Evolutionary conservation across 352 stramenopile species (phyloP).

Genomic region (Globisporangium canariense): DNA sequence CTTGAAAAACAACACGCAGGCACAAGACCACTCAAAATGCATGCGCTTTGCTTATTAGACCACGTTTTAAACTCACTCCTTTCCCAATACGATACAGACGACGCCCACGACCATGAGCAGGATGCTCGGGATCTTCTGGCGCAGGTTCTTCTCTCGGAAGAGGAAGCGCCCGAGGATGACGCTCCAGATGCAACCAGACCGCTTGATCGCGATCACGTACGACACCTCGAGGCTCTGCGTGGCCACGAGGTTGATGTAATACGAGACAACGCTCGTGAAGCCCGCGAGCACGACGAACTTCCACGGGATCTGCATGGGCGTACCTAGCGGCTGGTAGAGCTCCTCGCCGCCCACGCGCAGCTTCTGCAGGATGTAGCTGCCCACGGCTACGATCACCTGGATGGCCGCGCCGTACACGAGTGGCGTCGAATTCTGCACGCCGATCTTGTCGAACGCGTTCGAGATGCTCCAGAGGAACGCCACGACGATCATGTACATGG

Average conservation of each 20-base stretch:
- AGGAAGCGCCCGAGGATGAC: constrained; percentile 68
- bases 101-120: constrained; percentile 77
- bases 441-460: constrained; percentile 84
- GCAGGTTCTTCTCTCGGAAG: constrained; percentile 66
- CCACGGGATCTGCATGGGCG: constrained; percentile 63
- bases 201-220: constrained; percentile 85
- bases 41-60: not conserved
- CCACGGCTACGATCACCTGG: constrained; percentile 60
- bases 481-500: constrained; percentile 80
- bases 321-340: constrained; percentile 54
- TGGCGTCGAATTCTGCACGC: constrained; percentile 73
- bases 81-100: constrained; percentile 74
- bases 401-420: constrained; percentile 71
- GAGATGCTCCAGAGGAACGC: constrained; percentile 83
- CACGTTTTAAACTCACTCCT: constrained; percentile 23
- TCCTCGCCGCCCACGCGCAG: constrained; percentile 58
- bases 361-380: constrained; percentile 59
- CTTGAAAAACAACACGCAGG: not conserved
- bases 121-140: constrained; percentile 84
- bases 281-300: constrained; percentile 61
- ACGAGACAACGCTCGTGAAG: constrained; percentile 71
- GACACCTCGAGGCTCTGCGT: constrained; percentile 77
- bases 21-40: not conserved
- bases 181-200: constrained; percentile 82
- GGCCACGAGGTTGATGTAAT: constrained; percentile 82